A percentile compares a stretch with the other conserved stretches of the same genome.
Evolutionary conservation across 2,329 filamentous ascomycete species (phyloP).

Genomic region (Cadophora sp.): DNA sequence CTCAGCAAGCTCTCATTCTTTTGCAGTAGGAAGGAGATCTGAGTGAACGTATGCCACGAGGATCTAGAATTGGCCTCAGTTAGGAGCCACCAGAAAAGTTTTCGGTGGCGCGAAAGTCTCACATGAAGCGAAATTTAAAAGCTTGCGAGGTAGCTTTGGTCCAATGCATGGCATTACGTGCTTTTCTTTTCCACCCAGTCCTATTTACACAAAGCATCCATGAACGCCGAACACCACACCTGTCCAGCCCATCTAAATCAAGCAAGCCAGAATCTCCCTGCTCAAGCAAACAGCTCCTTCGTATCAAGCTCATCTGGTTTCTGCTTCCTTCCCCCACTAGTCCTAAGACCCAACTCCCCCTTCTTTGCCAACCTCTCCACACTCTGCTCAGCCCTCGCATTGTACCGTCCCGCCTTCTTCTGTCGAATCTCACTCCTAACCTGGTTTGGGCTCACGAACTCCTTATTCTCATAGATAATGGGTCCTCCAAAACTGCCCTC

Average conservation of each 20-base stretch:
- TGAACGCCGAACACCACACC: conserved; percentile 31
- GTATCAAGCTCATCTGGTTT: conserved; percentile 77
- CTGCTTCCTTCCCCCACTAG: conserved; percentile 66
- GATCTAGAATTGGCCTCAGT: no score
- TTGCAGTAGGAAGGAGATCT: no score
- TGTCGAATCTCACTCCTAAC: conserved; percentile 81
- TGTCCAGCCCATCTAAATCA: background rate
- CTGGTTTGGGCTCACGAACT: conserved; percentile 96
- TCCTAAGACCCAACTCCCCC: conserved; percentile 76
- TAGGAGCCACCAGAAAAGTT: no score
- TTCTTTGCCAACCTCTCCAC: conserved; percentile 77
- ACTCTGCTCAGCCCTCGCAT: conserved; percentile 74
- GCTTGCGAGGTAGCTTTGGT: background rate
- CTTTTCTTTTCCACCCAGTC: conserved; percentile 17
- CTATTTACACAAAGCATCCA: conserved; percentile 16
- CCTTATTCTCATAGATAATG: conserved; percentile 97
- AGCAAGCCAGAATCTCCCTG: background rate
- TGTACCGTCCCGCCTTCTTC: conserved; percentile 79
- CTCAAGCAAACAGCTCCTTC: conserved; percentile 74
- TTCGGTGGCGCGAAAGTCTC: no score
- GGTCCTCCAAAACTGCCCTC: conserved; percentile 95
- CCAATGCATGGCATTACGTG: background rate
- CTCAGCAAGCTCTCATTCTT: no score
- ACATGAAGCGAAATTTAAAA: background rate
- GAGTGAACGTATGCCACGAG: no score